Evolutionary conservation across 805 yeast species (phyloP), one percentile per base, ranked within the genome.

Genomic region (Wickerhamiella slavikovae): DNA sequence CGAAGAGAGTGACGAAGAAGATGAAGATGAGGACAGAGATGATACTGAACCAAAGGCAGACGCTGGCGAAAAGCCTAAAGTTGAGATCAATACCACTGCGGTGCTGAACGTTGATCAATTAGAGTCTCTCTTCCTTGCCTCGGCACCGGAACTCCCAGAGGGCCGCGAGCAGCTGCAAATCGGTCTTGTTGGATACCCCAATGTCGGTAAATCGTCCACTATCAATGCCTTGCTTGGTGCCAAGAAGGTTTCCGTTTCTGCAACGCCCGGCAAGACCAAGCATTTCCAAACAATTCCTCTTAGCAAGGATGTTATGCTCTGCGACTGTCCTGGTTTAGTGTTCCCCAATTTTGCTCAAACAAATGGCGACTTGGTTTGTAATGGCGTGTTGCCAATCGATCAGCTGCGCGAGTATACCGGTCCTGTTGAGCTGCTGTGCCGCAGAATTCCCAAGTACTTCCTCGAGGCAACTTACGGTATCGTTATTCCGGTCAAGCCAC

Each of bases 321-420:
- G 96, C 55, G 99, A 89, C 62, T 89, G 99, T 61, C 99, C 99
- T 2, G 99, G 99, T 65, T 62, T 89, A 37, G 99, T 89, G 12
- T 89, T 89, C 60, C 98, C 99, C 15, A 89, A 85, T 46, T 89
- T 89, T 49, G 96, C 96, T 5, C 78, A 77, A 49, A 78, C 94
- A 15, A 83, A 82, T 46, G 96, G 92, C 42, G 99, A 89, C 44
- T 64, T 89, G 45, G 98, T 89, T 1, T 82, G 95, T 58, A 79
- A 82, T 47, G 99, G 99, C 64, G 93, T 89, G n/a, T 62, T 89
- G 33, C 99, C 99, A 14, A 89, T 89, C 43, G 98, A 89, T 55
- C 98, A 89, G 54, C 62, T 89, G 37, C 67, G 96, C 47, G 99
- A 89, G 47, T 71, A 68, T 49, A 71, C 85, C 7, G 91, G 92